Base-by-base conservation (phyloP, 2,329 filamentous ascomycete genomes). In the Stagonosporopsis chrysanthemi region DNA sequence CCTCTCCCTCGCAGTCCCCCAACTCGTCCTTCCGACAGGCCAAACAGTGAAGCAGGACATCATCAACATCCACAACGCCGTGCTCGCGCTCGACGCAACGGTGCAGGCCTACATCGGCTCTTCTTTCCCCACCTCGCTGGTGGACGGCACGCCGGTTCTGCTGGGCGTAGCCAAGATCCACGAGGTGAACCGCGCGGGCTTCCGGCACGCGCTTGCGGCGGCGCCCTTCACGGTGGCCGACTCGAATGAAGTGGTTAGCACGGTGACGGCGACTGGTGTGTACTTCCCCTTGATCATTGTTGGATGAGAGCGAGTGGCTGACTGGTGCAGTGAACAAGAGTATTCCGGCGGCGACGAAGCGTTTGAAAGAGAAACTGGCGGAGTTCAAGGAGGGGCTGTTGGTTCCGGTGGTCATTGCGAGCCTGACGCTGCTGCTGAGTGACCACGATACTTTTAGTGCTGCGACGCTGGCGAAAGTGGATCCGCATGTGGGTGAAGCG, bases 381-480 rank as follows among this genome's bases (percentile, higher is more conserved):
- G 53, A 42, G 4, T 64, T 63, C 53, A 64, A 59, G 43, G 40
- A 58, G n/a, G 52, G 62, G 7, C 40, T 49, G 4, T 39, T 64
- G 11, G 26, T 41, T 1, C 35, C 53, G 0, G 39, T 56, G 1
- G 58, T 67, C 2, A 58, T 67, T 29, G 63, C 63, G 1, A 65
- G 63, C 48, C 19, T 65, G 29, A 40, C 52, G 11, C 40, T 67
- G 19, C 17, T 67, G 49, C 38, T 63, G 29, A 53, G 31, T 11
- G 63, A 67, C 42, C 64, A 67, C 40, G 64, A 67, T 23, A 58
- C 59, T 12, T 67, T 67, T 38, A 67, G 63, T 38, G 57, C 51
- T 8, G 61, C 57, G 15, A 49, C 48, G 8, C 39, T 60, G 42
- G 48, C 48, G 38, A 63, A 63, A 22, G 45, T 56, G 22, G 48